phyloP scores from a whole-genome alignment of 257 asterid genomes.

The Perilla frutescens region DNA sequence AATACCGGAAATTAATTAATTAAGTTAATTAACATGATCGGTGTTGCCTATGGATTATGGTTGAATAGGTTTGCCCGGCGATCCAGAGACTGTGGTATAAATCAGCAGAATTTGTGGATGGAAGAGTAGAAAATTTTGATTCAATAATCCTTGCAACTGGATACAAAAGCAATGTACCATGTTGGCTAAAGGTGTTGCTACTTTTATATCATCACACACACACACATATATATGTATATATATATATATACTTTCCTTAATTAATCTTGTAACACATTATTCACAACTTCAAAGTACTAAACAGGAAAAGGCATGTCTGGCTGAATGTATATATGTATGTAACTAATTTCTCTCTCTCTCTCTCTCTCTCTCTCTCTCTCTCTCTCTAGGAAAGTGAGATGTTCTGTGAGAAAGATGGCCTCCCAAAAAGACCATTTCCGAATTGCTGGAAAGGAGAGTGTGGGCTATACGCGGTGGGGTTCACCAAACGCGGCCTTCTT shows the following conservation, averaged over 20 bases:
- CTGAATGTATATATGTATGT: background rate
- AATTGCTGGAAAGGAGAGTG: constrained; percentile 94
- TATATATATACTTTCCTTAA: background rate
- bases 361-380: background rate
- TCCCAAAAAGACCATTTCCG: constrained; percentile 89
- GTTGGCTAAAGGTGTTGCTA: constrained; percentile 61
- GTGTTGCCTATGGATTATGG: too few relatives aligned
- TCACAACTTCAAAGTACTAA: background rate
- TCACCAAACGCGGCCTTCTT: constrained; percentile 96
- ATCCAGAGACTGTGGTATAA: constrained; percentile 49
- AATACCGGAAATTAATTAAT: too few relatives aligned
- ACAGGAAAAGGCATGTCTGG: constrained; percentile 34
- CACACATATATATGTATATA: background rate
- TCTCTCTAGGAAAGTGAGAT: constrained; percentile 64
- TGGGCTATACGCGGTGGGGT: constrained; percentile 94
- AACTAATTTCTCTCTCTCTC: background rate
- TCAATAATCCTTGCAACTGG: constrained; percentile 76
- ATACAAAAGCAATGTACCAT: constrained; percentile 77
- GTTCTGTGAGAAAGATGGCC: constrained; percentile 88
- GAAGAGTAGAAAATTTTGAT: constrained; percentile 56
- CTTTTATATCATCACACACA: background rate
- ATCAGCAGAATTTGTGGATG: constrained; percentile 61
- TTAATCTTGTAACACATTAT: background rate
- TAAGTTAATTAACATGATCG: too few relatives aligned
- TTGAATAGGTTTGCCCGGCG: constrained; percentile 54